Base-by-base conservation (phyloP, 2,329 filamentous ascomycete species). In the Pseudocercospora musae region DNA sequence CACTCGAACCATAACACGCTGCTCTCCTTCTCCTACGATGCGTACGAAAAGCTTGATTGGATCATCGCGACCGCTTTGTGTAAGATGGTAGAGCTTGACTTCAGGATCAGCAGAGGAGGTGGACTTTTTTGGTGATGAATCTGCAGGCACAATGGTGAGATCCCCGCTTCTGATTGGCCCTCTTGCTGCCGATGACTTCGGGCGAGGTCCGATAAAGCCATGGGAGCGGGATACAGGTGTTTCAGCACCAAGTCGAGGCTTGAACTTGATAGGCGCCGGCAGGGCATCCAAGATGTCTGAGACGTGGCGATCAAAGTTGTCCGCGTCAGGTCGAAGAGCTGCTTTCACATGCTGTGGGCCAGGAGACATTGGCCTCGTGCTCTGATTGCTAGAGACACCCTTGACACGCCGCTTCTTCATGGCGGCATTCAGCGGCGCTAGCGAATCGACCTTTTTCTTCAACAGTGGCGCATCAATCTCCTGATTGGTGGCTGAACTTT, bases 21-120 rank as follows among this genome's bases (percentile, higher is more conserved):
- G 52, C 76, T 98, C 92, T 15, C 91, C 91, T 75, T 96, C 92
- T 55, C 95, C 95, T 2, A 99, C 93, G 1, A 92, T 88, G 15
- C 95, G 89, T 57, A 99, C 93, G 72, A 96, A 96, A 4, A 99
- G 85, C 77, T 97, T 98, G 73, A 97, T 93, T 0, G 95, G 95
- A 11, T 91, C 86, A 67, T 95, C 89, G 60, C 91, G 91, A 37
- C 89, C 92, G 18, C 89, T 88, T 53, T 92, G 87, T 13, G 91
- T 92, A 40, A 99, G 84, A 77, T 98, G 93, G 71, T 98, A 99
- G 2, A 97, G 83, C 75, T 93, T 92, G 72, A 96, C 94, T 63
- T 94, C 93, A 56, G 79, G 76, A 18, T 74, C 70, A 21, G 67
- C 66, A 33, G 66, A 58, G 4, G 68, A 60, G 5, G 56, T 57